Percentiles rank a stretch among this genome's conserved stretches.
These are phyloP conservation scores for Sugiyamaella mastotermitis DNA, from an alignment of 805 yeast species.

Conservation along the genomic window DNA sequence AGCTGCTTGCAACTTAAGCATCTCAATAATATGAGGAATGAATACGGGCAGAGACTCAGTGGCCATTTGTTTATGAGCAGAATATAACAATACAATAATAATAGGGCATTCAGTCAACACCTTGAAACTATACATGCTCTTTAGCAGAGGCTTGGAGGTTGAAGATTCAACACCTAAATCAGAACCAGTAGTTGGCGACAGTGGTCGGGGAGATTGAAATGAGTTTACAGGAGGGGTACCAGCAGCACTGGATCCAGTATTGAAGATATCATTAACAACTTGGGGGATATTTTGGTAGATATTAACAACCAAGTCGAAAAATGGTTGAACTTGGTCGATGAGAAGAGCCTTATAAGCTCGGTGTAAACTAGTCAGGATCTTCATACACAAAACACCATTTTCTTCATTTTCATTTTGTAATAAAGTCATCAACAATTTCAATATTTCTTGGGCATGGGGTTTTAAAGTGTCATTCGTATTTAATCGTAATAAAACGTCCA, in stretches of 20 bases:
- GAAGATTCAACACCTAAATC: constrained; percentile 36
- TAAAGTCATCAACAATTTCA: constrained; percentile 52
- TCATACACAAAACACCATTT: constrained; percentile 88
- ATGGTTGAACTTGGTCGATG: constrained; percentile 67
- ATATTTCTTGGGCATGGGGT: constrained; percentile 56
- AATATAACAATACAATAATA: constrained; percentile 86
- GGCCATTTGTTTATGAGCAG: constrained; percentile 75
- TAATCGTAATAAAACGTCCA: constrained; percentile 75
- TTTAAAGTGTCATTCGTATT: constrained; percentile 78
- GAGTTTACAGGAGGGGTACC: constrained; percentile 22
- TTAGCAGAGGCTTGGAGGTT: constrained; percentile 46
- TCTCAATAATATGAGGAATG: constrained; percentile 72
- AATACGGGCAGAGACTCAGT: constrained; percentile 66
- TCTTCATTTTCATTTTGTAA: constrained; percentile 85
- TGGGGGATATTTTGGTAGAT: constrained; percentile 76
- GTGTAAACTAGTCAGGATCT: constrained; percentile 77
- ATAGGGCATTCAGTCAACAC: constrained; percentile 95
- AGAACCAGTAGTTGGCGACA: constrained; percentile 35
- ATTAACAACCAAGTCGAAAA: constrained; percentile 66
- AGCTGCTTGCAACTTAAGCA: constrained; percentile 72
- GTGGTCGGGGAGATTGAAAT: constrained; percentile 35
- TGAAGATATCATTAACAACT: constrained; percentile 65
- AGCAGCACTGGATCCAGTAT: constrained; percentile 12
- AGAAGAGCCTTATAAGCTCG: constrained; percentile 70
- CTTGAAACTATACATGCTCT: constrained; percentile 78